phyloP scores from a whole-genome alignment of 768 basidiomycete species.

The Lactifluus rugatus region DNA sequence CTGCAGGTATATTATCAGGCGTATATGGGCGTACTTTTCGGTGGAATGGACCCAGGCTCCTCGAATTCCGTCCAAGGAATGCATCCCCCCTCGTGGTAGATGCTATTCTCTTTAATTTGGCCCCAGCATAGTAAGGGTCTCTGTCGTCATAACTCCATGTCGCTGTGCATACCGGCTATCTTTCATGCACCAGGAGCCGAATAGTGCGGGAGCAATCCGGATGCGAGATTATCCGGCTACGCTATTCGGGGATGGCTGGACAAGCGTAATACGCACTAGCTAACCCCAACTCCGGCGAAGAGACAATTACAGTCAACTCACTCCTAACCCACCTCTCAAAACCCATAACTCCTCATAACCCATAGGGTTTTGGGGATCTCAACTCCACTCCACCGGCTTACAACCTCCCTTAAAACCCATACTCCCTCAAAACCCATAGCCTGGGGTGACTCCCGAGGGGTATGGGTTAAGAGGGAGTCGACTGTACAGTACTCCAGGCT shows the following conservation, averaged over 20 bases:
- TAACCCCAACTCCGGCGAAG: neutral
- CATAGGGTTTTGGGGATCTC: no score
- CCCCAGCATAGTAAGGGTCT: neutral
- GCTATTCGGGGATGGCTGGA: neutral
- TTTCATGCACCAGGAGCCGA: neutral
- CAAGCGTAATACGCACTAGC: neutral
- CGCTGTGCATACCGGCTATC: neutral
- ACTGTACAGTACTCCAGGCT: neutral
- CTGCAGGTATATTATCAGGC: neutral
- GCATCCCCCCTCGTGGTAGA: neutral
- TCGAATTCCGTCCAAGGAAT: neutral
- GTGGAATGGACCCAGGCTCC: neutral
- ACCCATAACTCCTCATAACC: no score
- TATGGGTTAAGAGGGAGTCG: no score
- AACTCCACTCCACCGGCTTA: no score
- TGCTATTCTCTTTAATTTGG: neutral
- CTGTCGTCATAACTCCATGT: neutral
- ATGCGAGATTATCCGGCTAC: constrained; percentile 6
- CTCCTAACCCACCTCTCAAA: no score
- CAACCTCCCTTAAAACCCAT: no score
- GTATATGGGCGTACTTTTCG: constrained; percentile 10
- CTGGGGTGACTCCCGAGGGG: no score
- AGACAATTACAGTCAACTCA: no score
- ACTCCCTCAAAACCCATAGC: no score
- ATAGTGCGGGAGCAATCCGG: constrained; percentile 3